Base-by-base conservation (phyloP, 2,329 filamentous ascomycete species). In the Ophiostoma perfectum region DNA sequence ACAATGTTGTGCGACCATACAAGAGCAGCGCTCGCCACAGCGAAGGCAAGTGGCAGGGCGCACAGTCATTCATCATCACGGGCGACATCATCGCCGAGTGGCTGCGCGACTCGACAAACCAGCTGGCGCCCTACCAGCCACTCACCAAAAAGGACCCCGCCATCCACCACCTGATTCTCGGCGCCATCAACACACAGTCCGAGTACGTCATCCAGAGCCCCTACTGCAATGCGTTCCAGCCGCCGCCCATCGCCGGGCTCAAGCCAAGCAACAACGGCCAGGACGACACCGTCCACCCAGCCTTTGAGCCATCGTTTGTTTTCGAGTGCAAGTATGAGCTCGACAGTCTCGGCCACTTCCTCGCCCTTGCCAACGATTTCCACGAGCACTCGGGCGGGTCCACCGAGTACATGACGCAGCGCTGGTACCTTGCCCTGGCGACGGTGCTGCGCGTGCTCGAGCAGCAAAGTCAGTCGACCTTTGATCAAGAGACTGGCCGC, bases 241-340 rank as follows among this genome's bases (percentile, higher is more conserved):
- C 95, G 4, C 95, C 95, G 0, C 89, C 91, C 2, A 91, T 93
- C 6, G 93, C 92, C 72, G 86, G 89, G 16, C 82, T 98, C 0
- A 36, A 36, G n/a, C 79, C 83, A 3, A 89, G 88, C 16, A 84
- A 86, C 73, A 97, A 94, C 74, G 91, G 91, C 3, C 91, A 97
- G 76, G 85, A 89, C 27, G 95, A 99, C 75, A 79, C 77, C 8
- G 95, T 99, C 0, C 92, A 97, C 74, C 95, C 95, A 0, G 82
- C 83, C 0, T 98, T 96, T 76, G 93, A 98, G 75, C 90, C 90
- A 0, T 86, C 83, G 0, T 86, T 88, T 65, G 95, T 99, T 3
- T 99, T 97, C 72, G 95, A 99, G 79, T 99, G 95, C 86, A 99
- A 99, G 79, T 99, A 98, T 78, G 95, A 99, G 80, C 87, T 99